Evolutionary conservation across 176 grass and related monocot genomes (phyloP), one percentile per base, ranked within the genome.

Genomic region (Juncus inflexus): DNA sequence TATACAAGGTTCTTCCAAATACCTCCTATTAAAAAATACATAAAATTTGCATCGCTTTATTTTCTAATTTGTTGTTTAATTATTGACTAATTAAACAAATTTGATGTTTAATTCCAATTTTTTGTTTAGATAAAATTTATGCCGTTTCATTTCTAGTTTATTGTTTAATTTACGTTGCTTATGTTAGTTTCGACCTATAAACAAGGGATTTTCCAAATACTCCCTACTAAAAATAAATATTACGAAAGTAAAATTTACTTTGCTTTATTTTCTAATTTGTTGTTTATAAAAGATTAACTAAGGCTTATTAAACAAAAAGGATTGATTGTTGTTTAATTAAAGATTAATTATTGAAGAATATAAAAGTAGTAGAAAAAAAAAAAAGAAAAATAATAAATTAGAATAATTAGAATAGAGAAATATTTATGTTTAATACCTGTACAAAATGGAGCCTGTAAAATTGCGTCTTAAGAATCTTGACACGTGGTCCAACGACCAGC

Each of bases 401-500:
- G 16, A 51, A 37, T 37, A 9, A 52, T 35, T n/a, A 67, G 45
- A 3, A 9, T 37, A 37, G 12, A 52, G 51, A 50, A 53, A 12
- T n/a, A 4, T 14, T 19, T 11, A 15, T 42, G 52, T 63, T 73
- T 67, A 5, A 52, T 79, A 82, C 94, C 94, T 89, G 80, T 97
- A 91, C 35, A 97, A 73, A 80, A 84, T 86, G 56, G 88, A 91
- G 10, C 12, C 74, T 14, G 80, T 58, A 77, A 97, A 97, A 63
- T 97, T 89, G 63, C 63, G 56, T 63, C 88, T 91, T 70, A 97
- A 56, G 52, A 97, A 97, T 67, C 79, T 85, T 51, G 94, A 80
- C 71, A 97, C 88, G 81, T 89, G 87, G 64, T 91, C 88, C 66
- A 97, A 79, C 5, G 88, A 78, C 94, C 94, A 97, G 59, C 94